phyloP scores from a whole-genome alignment of 768 basidiomycete genomes.

The Inosperma sp. region DNA sequence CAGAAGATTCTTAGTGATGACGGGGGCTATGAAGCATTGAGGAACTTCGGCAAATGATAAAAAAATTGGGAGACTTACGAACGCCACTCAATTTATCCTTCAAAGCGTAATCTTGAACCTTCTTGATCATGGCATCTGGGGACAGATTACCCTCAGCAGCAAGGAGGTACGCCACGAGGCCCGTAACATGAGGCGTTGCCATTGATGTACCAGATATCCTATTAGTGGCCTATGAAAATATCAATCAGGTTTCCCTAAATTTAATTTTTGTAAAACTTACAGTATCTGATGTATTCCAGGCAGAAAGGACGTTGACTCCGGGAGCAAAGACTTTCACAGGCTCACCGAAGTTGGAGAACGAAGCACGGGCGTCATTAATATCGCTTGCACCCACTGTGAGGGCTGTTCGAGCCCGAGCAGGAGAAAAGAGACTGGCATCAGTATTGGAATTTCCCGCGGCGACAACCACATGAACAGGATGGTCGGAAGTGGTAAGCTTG shows the following conservation, averaged over 20 bases:
- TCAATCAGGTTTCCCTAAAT: not conserved
- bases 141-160: conserved; percentile 24
- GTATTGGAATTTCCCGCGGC: conserved; percentile 30
- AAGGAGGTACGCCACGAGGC: conserved; percentile 33
- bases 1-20: no score
- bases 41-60: no score
- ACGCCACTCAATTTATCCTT: not conserved
- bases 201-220: conserved; percentile 24
- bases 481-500: conserved; percentile 25
- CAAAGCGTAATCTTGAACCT: not conserved
- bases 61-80: no score
- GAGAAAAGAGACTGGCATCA: conserved; percentile 28
- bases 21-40: no score
- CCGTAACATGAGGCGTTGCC: conserved; percentile 35
- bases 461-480: conserved; percentile 30
- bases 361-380: conserved; percentile 17
- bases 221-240: conserved; percentile 18
- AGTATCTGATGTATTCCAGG: conserved; percentile 18
- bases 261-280: not conserved
- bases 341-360: conserved; percentile 34
- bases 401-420: conserved; percentile 29
- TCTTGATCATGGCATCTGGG: conserved; percentile 24
- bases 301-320: conserved; percentile 27
- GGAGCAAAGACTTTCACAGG: conserved; percentile 36
- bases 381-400: conserved; percentile 26